Percentiles rank a stretch among this genome's conserved stretches.
Conservation (phyloP, 1,139 yeast species). For the Suhomyces maxii region DNA sequence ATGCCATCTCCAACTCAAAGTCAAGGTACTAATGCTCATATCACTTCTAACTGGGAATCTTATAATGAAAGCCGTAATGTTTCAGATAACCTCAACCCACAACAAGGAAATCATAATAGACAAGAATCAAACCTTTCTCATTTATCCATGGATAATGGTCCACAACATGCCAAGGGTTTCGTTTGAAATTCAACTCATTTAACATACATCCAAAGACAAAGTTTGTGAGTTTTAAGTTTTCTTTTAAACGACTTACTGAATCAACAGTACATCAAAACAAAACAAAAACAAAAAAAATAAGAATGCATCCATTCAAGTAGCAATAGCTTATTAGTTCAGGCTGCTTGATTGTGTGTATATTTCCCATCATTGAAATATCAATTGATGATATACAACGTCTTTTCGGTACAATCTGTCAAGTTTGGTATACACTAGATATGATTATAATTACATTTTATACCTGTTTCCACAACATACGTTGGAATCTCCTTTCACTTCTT, state of each 20-base stretch:
- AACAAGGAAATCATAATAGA: constrained; percentile 24
- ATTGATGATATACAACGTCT: neutral
- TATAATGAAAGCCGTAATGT: constrained; percentile 5
- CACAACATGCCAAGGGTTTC: constrained; percentile 33
- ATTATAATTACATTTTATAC: neutral
- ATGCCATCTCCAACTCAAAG: constrained; percentile 15
- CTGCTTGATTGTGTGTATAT: neutral
- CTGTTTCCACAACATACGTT: neutral
- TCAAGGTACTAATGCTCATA: constrained; percentile 19
- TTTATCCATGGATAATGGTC: constrained; percentile 27
- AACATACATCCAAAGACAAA: no score
- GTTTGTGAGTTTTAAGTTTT: no score
- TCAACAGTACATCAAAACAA: neutral
- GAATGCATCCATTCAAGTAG: no score
- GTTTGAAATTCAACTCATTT: constrained; percentile 15
- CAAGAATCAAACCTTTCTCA: constrained; percentile 28
- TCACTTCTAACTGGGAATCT: constrained; percentile 13
- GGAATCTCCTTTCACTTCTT: neutral
- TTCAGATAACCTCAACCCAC: neutral
- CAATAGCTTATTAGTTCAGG: no score
- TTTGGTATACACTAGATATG: neutral
- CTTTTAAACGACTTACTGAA: neutral
- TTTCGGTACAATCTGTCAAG: neutral
- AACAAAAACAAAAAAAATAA: neutral
- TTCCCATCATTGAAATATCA: neutral